phyloP scores from a whole-genome alignment of 2,329 filamentous ascomycete genomes.

The Aspergillus quadrilineatus region DNA sequence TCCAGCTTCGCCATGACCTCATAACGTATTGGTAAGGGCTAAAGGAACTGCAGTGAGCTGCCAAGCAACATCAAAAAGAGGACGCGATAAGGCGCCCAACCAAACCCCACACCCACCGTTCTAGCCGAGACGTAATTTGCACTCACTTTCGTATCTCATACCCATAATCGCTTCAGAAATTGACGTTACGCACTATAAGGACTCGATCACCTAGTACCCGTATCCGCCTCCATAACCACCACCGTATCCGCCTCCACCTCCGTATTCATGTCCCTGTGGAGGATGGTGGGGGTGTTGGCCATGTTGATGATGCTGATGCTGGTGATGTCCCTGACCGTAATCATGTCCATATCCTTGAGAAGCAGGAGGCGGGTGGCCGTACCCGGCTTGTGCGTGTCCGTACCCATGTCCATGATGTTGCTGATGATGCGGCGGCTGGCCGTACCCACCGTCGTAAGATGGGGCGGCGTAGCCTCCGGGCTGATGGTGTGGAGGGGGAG shows the following conservation, averaged over 20 bases:
- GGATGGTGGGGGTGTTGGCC: background rate
- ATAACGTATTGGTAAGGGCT: background rate
- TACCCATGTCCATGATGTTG: slow-evolving; percentile 4
- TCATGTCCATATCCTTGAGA: background rate
- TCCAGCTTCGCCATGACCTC: no score
- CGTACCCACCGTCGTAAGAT: slow-evolving; percentile 1
- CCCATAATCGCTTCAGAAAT: background rate
- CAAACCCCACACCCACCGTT: background rate
- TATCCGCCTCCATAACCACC: slow-evolving; percentile 10
- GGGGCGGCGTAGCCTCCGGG: slow-evolving; percentile 8
- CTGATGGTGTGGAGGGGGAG: slow-evolving; percentile 3
- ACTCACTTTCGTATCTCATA: background rate
- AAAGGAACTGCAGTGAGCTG: background rate
- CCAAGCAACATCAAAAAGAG: background rate
- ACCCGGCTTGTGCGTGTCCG: background rate
- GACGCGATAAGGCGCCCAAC: background rate
- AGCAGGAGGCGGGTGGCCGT: background rate
- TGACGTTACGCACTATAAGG: background rate
- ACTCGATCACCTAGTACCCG: background rate
- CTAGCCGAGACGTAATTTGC: background rate
- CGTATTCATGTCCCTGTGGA: slow-evolving; percentile 9
- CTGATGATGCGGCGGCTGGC: background rate
- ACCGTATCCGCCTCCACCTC: slow-evolving; percentile 2
- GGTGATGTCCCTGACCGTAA: slow-evolving; percentile 1
- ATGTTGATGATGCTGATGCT: background rate